Evolutionary conservation across 2,329 filamentous ascomycete genomes (phyloP).

Genomic region (Fusarium humuli): DNA sequence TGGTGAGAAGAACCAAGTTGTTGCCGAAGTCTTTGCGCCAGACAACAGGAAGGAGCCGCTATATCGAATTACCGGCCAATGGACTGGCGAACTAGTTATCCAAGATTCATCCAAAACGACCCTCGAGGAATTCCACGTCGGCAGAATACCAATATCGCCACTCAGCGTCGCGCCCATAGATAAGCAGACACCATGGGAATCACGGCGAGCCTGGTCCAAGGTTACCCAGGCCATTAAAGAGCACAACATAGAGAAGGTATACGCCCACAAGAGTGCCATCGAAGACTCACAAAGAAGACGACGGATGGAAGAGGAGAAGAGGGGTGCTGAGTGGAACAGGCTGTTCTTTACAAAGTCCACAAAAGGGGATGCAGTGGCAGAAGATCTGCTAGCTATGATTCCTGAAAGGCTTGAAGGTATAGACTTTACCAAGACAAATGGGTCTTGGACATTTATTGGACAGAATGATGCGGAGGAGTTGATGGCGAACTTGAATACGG

Average conservation of each 20-base stretch:
- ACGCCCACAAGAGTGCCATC: conserved; percentile 79
- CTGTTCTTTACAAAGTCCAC: conserved; percentile 26
- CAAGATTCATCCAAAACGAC: conserved; percentile 10
- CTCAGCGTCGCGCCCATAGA: conserved; percentile 56
- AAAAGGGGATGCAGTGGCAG: neutral
- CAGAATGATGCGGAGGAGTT: neutral
- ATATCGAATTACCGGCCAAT: conserved; percentile 12
- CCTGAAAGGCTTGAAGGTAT: neutral
- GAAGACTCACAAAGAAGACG: conserved; percentile 85
- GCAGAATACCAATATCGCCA: conserved; percentile 6
- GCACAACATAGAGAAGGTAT: conserved; percentile 79
- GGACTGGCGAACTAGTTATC: neutral
- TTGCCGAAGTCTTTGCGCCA: conserved; percentile 11
- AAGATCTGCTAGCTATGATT: neutral
- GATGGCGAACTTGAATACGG: neutral
- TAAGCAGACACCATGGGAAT: conserved; percentile 83
- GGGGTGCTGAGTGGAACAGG: conserved; percentile 36
- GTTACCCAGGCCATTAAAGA: conserved; percentile 77
- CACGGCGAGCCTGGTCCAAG: conserved; percentile 80
- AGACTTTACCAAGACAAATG: conserved; percentile 3
- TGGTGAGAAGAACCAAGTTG: conserved; percentile 20
- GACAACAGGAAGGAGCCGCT: neutral
- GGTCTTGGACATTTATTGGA: conserved; percentile 14
- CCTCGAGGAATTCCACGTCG: conserved; percentile 8
- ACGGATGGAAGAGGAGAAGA: conserved; percentile 73